phyloP scores from a whole-genome alignment of 805 yeast species.

The Pichia scutulata region DNA sequence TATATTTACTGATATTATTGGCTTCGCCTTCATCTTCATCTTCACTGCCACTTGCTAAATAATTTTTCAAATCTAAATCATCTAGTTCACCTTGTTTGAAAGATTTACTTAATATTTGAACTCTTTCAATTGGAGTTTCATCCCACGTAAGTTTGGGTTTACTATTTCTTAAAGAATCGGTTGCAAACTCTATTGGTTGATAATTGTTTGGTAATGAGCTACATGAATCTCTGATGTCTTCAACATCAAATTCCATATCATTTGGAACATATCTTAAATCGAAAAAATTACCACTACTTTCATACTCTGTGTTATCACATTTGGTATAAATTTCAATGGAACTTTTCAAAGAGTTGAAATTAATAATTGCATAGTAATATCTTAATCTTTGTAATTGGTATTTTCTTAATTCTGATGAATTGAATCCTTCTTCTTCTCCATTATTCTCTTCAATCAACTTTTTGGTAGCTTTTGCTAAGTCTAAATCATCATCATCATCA shows the following conservation, averaged over 20 bases:
- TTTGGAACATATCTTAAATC: slow-evolving; percentile 92
- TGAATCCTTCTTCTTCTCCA: slow-evolving; percentile 69
- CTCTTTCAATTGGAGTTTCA: slow-evolving; percentile 90
- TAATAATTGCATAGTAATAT: slow-evolving; percentile 87
- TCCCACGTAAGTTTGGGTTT: slow-evolving; percentile 98
- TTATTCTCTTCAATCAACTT: slow-evolving; percentile 63
- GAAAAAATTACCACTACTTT: slow-evolving; percentile 89
- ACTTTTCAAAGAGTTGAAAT: slow-evolving; percentile 66
- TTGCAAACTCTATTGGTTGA: slow-evolving; percentile 72
- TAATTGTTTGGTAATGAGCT: slow-evolving; percentile 65
- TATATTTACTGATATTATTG: slow-evolving; percentile 55
- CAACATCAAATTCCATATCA: slow-evolving; percentile 76
- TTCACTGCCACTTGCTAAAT: slow-evolving; percentile 73
- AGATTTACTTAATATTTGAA: slow-evolving; percentile 65
- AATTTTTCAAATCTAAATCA: slow-evolving; percentile 88
- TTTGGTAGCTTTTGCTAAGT: slow-evolving; percentile 54
- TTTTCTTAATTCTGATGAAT: slow-evolving; percentile 72
- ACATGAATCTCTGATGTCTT: slow-evolving; percentile 65
- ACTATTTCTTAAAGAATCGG: slow-evolving; percentile 94
- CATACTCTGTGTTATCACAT: slow-evolving; percentile 94
- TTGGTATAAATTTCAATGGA: slow-evolving; percentile 71
- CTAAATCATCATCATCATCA: slow-evolving; percentile 37
- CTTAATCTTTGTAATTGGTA: slow-evolving; percentile 90
- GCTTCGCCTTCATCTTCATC: slow-evolving; percentile 41
- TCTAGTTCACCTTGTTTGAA: slow-evolving; percentile 84